phyloP scores from a whole-genome alignment of 148 eudicot species.

The Agrostemma githago region DNA sequence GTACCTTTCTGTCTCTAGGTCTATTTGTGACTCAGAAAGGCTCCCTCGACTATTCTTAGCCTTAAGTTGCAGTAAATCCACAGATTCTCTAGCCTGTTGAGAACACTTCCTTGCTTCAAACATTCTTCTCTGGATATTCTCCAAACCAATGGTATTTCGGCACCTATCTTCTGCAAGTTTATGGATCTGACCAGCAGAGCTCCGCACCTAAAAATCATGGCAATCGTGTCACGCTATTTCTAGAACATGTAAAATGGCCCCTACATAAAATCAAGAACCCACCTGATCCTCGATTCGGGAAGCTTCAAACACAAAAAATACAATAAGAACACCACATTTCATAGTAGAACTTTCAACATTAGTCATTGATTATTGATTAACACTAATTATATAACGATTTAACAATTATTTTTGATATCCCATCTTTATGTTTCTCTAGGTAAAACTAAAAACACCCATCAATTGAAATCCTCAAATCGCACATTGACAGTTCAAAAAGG shows the following conservation, averaged over 20 bases:
- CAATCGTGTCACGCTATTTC: not conserved
- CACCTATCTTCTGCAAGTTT: constrained; percentile 66
- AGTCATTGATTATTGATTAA: too few species aligned
- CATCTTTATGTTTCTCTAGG: too few species aligned
- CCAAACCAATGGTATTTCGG: constrained; percentile 43
- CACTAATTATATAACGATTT: too few species aligned
- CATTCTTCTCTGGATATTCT: constrained; percentile 50
- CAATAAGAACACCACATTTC: too few species aligned
- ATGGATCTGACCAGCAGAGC: constrained; percentile 55
- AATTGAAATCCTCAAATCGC: too few species aligned
- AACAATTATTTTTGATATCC: too few species aligned
- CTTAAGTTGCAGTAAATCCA: constrained; percentile 62
- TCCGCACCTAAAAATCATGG: constrained; percentile 44
- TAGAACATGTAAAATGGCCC: not conserved
- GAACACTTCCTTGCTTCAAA: constrained; percentile 51
- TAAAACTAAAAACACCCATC: too few species aligned
- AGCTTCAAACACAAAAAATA: constrained; percentile 56
- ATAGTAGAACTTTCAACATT: too few species aligned
- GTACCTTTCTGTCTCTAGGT: constrained; percentile 79
- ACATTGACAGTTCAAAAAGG: too few species aligned
- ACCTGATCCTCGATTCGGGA: constrained; percentile 84
- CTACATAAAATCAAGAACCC: constrained; percentile 7
- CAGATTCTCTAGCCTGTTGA: constrained; percentile 41
- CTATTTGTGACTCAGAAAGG: constrained; percentile 62
- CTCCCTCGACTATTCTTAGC: constrained; percentile 45